Evolutionary conservation across 768 basidiomycete species (phyloP).

Genomic region (Tylopilus sp.): DNA sequence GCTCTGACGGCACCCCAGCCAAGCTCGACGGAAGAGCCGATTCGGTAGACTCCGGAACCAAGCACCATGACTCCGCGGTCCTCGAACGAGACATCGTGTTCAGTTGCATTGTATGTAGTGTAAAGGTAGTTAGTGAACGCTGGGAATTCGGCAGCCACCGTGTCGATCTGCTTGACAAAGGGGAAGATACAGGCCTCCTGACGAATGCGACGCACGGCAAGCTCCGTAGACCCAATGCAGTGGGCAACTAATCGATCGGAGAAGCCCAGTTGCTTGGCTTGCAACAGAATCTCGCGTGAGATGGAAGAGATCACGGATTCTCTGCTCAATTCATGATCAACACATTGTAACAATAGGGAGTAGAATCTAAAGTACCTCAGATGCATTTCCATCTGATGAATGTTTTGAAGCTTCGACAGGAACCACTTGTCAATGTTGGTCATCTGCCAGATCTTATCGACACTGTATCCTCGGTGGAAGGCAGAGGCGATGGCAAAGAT

Average conservation of each 20-base stretch:
- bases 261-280: conserved; percentile 93
- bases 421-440: conserved; percentile 99
- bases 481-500: conserved; percentile 95
- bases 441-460: conserved; percentile 97
- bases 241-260: conserved; percentile 87
- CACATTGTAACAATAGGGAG: neutral
- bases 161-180: conserved; percentile 98
- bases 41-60: conserved; percentile 97
- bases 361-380: conserved; percentile 53
- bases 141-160: conserved; percentile 98
- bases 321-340: conserved; percentile 35
- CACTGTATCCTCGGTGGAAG: conserved; percentile 87
- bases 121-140: conserved; percentile 99
- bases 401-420: conserved; percentile 80
- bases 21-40: conserved; percentile 98
- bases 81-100: conserved; percentile 86
- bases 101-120: conserved; percentile 94
- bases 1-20: conserved; percentile 99
- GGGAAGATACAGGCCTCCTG: conserved; percentile 81
- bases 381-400: conserved; percentile 74
- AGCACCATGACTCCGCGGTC: conserved; percentile 97
- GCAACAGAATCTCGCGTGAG: conserved; percentile 58
- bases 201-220: conserved; percentile 87
- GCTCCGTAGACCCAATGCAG: conserved; percentile 85
- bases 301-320: conserved; percentile 63